Percentiles rank a stretch among this genome's conserved stretches.
Evolutionary conservation across 2,329 filamentous ascomycete species (phyloP).

Genomic region (Alternaria ethzedia): DNA sequence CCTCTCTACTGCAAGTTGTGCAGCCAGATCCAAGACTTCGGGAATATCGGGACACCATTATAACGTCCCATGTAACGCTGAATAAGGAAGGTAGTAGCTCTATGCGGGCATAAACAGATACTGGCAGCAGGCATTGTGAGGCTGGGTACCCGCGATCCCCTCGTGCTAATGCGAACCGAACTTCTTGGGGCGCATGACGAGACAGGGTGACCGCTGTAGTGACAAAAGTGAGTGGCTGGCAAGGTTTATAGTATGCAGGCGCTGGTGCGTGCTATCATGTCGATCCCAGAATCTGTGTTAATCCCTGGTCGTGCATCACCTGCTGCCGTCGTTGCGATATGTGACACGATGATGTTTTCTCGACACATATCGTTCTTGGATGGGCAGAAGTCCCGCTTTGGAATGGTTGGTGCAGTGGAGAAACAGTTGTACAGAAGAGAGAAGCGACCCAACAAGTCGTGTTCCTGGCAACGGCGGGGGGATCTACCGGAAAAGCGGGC

Average conservation of each 20-base stretch:
- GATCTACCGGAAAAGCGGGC: slow-evolving; percentile 4
- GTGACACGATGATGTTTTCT: neutral
- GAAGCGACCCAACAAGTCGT: neutral
- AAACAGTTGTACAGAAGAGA: neutral
- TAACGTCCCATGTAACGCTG: neutral
- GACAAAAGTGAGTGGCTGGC: neutral
- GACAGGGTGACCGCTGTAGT: neutral
- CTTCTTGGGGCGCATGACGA: slow-evolving; percentile 12
- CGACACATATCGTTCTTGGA: neutral
- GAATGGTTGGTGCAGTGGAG: neutral
- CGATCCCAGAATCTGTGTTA: slow-evolving; percentile 9
- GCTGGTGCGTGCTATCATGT: slow-evolving; percentile 4
- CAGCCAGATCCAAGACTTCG: neutral
- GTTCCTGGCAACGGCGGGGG: slow-evolving; percentile 10
- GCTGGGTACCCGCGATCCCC: neutral
- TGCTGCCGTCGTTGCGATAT: neutral
- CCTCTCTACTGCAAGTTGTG: neutral
- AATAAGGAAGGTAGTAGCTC: neutral
- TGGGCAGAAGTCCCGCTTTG: neutral
- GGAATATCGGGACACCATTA: neutral
- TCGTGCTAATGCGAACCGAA: neutral
- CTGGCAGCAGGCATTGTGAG: neutral
- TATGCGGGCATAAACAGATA: neutral
- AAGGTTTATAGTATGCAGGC: slow-evolving; percentile 5
- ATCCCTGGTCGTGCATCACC: neutral